Base-by-base conservation (phyloP, 805 yeast genomes). In the Groenewaldozyma salmanticensis region DNA sequence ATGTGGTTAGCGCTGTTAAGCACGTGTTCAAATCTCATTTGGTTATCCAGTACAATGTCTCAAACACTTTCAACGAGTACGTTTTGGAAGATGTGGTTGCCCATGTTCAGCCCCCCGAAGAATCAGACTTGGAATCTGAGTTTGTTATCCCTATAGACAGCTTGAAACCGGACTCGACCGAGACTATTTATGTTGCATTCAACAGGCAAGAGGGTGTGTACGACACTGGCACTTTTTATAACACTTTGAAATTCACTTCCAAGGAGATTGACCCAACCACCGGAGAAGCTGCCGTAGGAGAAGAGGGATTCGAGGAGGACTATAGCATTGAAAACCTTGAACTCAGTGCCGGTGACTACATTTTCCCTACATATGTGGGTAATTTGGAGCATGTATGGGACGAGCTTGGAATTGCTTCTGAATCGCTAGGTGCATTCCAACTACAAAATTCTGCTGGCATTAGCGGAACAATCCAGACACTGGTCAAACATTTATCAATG, bases 291-390 rank as follows among this genome's bases (percentile, higher is more conserved):
- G 80, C 68, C 40, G 29, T 13, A 9, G 29, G 29, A 13, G 84
- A 77, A 35, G 94, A 81, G 49, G 96, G 96, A 15, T 84, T 80
- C 71, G 82, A 81, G 50, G 97, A 92, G 61, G 95, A 88, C 62
- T 92, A 90, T 63, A 92, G 81, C 59, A 75, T 92, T 50, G 96
- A 86, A 61, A 81, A 80, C 43, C 68, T 87, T 54, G 77, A 74
- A 43, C 59, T 90, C 42, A 64, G 64, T 5, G 77, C 92, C 6
- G 95, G 95, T 29, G 96, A 87, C 59, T 90, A 78, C 62, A 70
- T 86, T 43, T 63, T 67, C 41, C 94, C 95, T 39, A 69, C 86
- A 19, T 85, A 75, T 59, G 74, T 80, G 47, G 85, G 92, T 33
- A 75, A 79, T 62, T 87, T 87, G 59, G 74, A 80, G 4, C 67